phyloP scores from a whole-genome alignment of 805 yeast species.

The Saccharomycopsis sp. region DNA sequence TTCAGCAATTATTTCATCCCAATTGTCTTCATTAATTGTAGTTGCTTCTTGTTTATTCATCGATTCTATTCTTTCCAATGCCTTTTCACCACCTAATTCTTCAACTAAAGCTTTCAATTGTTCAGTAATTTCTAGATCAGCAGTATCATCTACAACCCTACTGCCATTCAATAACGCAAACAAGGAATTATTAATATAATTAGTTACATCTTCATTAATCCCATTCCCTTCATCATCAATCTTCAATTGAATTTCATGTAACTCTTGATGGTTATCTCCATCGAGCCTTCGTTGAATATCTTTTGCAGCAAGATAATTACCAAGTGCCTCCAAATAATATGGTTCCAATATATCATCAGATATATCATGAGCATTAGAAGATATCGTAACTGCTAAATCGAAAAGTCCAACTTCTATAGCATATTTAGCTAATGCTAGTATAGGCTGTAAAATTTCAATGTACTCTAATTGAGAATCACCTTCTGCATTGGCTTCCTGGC shows the following conservation, averaged over 20 bases:
- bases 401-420: conserved; percentile 70
- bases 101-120: conserved; percentile 15
- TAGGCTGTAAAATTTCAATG: conserved; percentile 64
- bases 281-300: conserved; percentile 20
- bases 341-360: conserved; percentile 82
- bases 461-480: conserved; percentile 43
- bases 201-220: conserved; percentile 13
- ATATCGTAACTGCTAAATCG: conserved; percentile 61
- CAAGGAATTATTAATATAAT: conserved; percentile 6
- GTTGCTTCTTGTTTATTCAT: background rate
- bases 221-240: conserved; percentile 15
- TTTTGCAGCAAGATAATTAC: conserved; percentile 48
- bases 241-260: conserved; percentile 9
- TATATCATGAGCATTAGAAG: conserved; percentile 60
- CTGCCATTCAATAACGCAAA: conserved; percentile 12
- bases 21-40: background rate
- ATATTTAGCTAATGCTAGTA: conserved; percentile 64
- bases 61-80: conserved; percentile 18
- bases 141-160: conserved; percentile 10
- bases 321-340: conserved; percentile 76
- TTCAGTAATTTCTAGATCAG: conserved; percentile 16
- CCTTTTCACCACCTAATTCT: conserved; percentile 20
- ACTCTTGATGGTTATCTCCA: background rate
- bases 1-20: background rate
- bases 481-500: conserved; percentile 14